Evolutionary conservation across 1,139 yeast species (phyloP), one percentile per base, ranked within the genome.

Genomic region (Suhomyces choctaworum): DNA sequence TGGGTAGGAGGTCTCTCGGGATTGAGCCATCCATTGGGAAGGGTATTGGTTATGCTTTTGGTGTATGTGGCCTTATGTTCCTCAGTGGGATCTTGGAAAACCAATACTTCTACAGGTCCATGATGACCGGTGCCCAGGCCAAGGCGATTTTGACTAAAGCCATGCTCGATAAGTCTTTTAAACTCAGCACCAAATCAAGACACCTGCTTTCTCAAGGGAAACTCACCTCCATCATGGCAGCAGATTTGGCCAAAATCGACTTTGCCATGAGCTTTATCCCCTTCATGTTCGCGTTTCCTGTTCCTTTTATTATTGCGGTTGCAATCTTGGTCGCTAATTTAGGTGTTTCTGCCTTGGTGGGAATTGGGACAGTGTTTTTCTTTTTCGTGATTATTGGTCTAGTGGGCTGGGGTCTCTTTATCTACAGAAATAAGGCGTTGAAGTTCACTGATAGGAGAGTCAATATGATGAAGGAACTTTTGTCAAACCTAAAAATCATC

Each of bases 171-270:
- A 66, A 66, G 36, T 53, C 69, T 1, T 63, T 62, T 42, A 47
- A 50, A 16, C 46, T 64, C 17, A 58, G 50, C 42, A 60, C 61
- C 4, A 48, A 48, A 34, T 46, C 61, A 13, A 53, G 52, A 31
- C 63, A 58, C 45, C 50, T 56, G 39, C 65, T 44, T 37, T 52
- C 69, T 2, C 32, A 50, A 1, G 63, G 66, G 20, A 62, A 58
- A 36, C 58, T 66, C 40, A 65, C 71, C 14, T 62, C 81, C 14
- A 60, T 86, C 52, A 73, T 87, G 60, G 82, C 92, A 10, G 81
- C 94, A 2, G 96, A 87, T 54, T 69, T 88, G 37, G 77, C 90
- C 19, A 76, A 95, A 51, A 73, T 88, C 25, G 95, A 87, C 53
- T 75, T 85, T 52, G 92, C 94, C 4, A 56, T 80, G 22, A 77